Evolutionary conservation across 2,329 filamentous ascomycete species (phyloP).

Genomic region (Phyllosticta paracitricarpa): DNA sequence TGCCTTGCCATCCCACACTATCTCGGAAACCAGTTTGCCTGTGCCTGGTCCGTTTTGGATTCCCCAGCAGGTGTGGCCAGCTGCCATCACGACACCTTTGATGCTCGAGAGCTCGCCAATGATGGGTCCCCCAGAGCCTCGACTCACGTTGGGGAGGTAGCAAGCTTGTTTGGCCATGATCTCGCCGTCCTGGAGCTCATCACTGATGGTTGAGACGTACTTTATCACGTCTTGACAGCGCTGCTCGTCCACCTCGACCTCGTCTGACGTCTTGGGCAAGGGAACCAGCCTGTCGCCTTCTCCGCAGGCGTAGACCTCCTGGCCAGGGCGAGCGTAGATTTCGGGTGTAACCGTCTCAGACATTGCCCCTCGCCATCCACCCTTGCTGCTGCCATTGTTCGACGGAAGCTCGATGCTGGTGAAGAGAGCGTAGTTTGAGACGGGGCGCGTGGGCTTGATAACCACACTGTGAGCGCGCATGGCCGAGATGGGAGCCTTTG

Average conservation of each 20-base stretch:
- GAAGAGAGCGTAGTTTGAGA: conserved; percentile 71
- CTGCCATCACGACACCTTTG: conserved; percentile 67
- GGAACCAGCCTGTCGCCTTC: conserved; percentile 70
- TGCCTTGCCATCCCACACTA: conserved; percentile 35
- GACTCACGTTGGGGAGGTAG: conserved; percentile 70
- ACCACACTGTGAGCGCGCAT: conserved; percentile 55
- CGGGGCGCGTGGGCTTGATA: conserved; percentile 46
- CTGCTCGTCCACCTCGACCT: conserved; percentile 62
- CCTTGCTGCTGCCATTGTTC: conserved; percentile 25
- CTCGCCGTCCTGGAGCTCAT: conserved; percentile 36
- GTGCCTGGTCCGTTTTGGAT: conserved; percentile 93
- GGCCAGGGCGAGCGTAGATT: conserved; percentile 82
- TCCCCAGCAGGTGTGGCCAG: conserved; percentile 95
- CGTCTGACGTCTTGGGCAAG: conserved; percentile 64
- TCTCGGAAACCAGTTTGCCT: conserved; percentile 35
- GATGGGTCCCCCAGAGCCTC: conserved; percentile 57
- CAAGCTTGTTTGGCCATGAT: conserved; percentile 77
- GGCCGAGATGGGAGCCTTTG: conserved; percentile 47
- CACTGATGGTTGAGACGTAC: conserved; percentile 56
- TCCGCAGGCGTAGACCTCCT: conserved; percentile 89
- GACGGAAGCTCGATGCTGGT: conserved; percentile 71
- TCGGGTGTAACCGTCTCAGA: conserved; percentile 64
- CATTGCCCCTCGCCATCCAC: conserved; percentile 7
- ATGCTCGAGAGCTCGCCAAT: conserved; percentile 61
- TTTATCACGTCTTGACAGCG: conserved; percentile 80